Evolutionary conservation across 2,329 filamentous ascomycete species (phyloP), one percentile per base, ranked within the genome.

Genomic region (Ophiostoma pallidulum): DNA sequence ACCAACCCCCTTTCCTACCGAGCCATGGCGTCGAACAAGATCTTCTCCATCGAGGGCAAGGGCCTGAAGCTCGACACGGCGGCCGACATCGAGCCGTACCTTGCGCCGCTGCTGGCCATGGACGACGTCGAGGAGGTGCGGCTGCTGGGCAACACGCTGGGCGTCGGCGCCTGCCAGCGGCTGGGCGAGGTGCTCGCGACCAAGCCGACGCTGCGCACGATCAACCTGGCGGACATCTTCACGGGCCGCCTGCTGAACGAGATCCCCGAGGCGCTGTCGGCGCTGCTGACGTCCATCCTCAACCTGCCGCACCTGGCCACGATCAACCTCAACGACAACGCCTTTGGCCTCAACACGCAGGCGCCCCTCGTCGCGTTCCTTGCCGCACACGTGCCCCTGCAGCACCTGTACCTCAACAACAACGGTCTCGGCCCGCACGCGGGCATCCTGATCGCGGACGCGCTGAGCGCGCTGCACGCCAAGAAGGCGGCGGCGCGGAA

Each of bases 211-310:
- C 74, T 96, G 36, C 78, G 85, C 80, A 72, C 82, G 60, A 90
- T 86, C 61, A 94, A 96, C 69, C 75, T 98, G 49, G 90, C 90
- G 65, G 92, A 98, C 66, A 95, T 98, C 72, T 98, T 97, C 72
- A 98, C 92, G 50, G 87, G 86, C 28, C 87, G 92, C 56, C 79
- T 97, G 39, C 80, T 97, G 53, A 85, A 82, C 65, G 92, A 98
- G 65, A 98, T 98, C 54, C 92, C 92, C 41, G 83, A 84, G 54
- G 91, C 92, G 8, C 79, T 98, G 47, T 86, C 85, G 39, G 82
- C 79, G 50, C 81, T 98, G 41, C 81, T 98, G 46, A 89, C 82
- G 35, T 84, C 91, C 4, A 81, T 97, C 36, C 80, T 96, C 49
- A 84, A 89, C 60, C 83, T 94, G 46, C 84, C 86, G 2, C 82